Evolutionary conservation across 805 yeast species (phyloP).

Genomic region (Ogataea nitratoaversa): DNA sequence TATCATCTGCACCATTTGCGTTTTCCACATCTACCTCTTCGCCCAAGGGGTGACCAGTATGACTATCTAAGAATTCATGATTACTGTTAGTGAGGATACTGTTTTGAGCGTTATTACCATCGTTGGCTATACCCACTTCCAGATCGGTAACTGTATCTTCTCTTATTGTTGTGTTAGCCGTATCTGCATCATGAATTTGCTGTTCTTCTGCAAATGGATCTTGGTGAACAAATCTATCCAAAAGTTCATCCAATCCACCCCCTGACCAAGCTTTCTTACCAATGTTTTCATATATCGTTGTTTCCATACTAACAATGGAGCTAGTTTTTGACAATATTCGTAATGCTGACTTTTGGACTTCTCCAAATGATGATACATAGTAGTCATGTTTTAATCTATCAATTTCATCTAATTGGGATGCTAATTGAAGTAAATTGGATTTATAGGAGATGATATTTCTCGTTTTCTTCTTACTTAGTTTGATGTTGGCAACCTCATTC

Average conservation of each 20-base stretch:
- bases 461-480: conserved; percentile 53
- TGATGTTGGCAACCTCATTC: conserved; percentile 58
- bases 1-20: conserved; percentile 11
- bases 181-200: conserved; percentile 2
- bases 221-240: conserved; percentile 8
- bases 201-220: conserved; percentile 11
- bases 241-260: conserved; percentile 67
- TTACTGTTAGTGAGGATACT: neutral
- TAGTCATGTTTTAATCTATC: conserved; percentile 73
- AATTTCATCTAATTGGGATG: conserved; percentile 73
- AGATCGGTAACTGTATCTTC: neutral
- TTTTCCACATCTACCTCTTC: no score
- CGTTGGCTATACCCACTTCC: neutral
- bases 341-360: conserved; percentile 60
- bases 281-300: conserved; percentile 74
- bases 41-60: no score
- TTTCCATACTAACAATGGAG: conserved; percentile 69
- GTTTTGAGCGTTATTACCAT: neutral
- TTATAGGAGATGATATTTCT: conserved; percentile 68
- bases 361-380: conserved; percentile 56
- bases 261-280: conserved; percentile 86
- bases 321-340: conserved; percentile 53
- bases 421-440: conserved; percentile 59
- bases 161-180: conserved; percentile 2
- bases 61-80: no score